Conservation (phyloP, 1,284 basidiomycete species). For the Volvariella volvacea region DNA sequence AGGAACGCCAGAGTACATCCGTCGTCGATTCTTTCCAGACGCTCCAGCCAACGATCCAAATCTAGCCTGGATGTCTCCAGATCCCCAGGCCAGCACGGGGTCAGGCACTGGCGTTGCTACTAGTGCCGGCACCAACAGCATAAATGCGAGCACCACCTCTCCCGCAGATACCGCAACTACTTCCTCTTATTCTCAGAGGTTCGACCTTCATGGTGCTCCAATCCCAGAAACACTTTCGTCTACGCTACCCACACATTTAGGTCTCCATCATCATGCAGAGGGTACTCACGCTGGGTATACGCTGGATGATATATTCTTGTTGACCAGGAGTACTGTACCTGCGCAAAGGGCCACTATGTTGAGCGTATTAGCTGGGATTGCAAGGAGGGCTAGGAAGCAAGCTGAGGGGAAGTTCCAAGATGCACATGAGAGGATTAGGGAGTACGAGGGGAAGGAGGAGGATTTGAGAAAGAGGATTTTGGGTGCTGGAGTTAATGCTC, state of each 20-base stretch:
- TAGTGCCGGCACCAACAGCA: no score
- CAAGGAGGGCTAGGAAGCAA: slow-evolving; percentile 31
- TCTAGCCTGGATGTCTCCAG: slow-evolving; percentile 67
- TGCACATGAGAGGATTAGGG: slow-evolving; percentile 26
- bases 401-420: slow-evolving; percentile 15
- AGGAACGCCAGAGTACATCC: slow-evolving; percentile 79
- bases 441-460: slow-evolving; percentile 41
- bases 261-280: slow-evolving; percentile 88
- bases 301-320: slow-evolving; percentile 78
- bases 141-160: slow-evolving; percentile 13
- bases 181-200: slow-evolving; percentile 37
- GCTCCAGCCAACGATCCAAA: slow-evolving; percentile 61
- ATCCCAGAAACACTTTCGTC: slow-evolving; percentile 48
- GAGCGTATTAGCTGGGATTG: slow-evolving; percentile 61
- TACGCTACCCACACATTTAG: slow-evolving; percentile 72
- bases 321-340: slow-evolving; percentile 77
- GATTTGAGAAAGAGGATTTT: slow-evolving; percentile 49
- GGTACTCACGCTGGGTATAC: slow-evolving; percentile 82
- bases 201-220: slow-evolving; percentile 67
- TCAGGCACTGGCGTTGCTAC: no score
- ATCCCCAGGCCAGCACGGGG: no score
- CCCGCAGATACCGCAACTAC: slow-evolving; percentile 16
- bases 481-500: slow-evolving; percentile 56
- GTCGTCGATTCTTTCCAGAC: slow-evolving; percentile 77
- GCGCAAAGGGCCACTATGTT: slow-evolving; percentile 84